These are phyloP conservation scores for Bathelium albidoporum DNA, from an alignment of 495 filamentous ascomycete genomes.

Conservation along the genomic window DNA sequence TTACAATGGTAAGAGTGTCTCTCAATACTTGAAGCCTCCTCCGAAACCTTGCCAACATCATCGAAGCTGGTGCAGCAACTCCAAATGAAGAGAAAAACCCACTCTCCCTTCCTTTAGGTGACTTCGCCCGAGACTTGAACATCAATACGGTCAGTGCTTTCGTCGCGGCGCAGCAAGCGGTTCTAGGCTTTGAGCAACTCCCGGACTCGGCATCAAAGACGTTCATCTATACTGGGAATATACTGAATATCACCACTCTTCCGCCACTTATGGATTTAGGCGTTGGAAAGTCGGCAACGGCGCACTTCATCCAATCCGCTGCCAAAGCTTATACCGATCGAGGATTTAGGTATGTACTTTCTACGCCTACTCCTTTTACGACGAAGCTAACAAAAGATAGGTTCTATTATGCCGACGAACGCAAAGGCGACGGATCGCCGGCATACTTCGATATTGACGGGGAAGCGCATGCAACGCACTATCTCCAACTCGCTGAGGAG, in stretches of 20 bases:
- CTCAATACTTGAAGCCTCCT: not conserved
- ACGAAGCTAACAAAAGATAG: conserved; percentile 13
- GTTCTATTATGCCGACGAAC: conserved; percentile 38
- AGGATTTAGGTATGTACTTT: conserved; percentile 31
- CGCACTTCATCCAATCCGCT: conserved; percentile 31
- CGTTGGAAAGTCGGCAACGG: conserved; percentile 34
- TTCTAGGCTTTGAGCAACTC: conserved; percentile 32
- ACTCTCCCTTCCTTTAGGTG: conserved; percentile 27
- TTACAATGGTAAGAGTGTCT: conserved; percentile 21
- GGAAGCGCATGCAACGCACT: conserved; percentile 32
- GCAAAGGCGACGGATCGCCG: conserved; percentile 25
- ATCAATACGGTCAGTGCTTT: conserved; percentile 35
- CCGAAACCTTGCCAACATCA: not conserved
- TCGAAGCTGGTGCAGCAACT: conserved; percentile 19
- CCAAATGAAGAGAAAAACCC: conserved; percentile 26
- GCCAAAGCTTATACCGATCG: conserved; percentile 24
- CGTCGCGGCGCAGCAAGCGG: conserved; percentile 35
- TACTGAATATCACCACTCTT: conserved; percentile 24
- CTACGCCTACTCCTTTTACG: not conserved
- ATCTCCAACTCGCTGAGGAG: conserved; percentile 27
- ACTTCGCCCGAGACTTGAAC: conserved; percentile 29
- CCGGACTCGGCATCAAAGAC: conserved; percentile 32
- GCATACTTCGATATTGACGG: conserved; percentile 24
- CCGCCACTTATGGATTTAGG: conserved; percentile 28
- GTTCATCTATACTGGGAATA: conserved; percentile 42